Base-by-base conservation (phyloP, 495 filamentous ascomycete species). In the Penicillium lividum region DNA sequence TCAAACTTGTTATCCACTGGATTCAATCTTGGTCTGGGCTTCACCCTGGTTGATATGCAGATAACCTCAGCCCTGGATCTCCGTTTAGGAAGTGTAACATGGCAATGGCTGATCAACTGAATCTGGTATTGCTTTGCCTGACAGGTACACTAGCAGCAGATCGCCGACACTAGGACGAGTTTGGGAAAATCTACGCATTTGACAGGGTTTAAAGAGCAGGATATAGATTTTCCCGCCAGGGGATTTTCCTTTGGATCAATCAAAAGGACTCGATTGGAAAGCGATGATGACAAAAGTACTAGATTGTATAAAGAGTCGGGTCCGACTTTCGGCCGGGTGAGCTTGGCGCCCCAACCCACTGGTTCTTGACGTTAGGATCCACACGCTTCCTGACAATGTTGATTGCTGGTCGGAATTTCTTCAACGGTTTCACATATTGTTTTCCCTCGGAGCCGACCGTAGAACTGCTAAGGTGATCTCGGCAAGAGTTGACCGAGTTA, bases 401-500 rank as follows among this genome's bases (percentile, higher is more conserved):
- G 56, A 43, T 57, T 57, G 55, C 46, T 44, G 31, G 33, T 11
- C 30, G 30, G 30, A 15, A 27, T 25, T 33, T 46, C 42, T 59
- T 65, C 64, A 64, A 61, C 59, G 53, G 57, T 59, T 65, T 64
- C 54, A 59, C 55, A 22, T 1, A 22, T 1, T 2, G 16, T 22
- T 15, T 45, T 49, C 46, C 15, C 7, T 73, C 71, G 71, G 71
- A 73, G 68, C 71, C 71, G 71, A 60, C 71, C 69, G 68, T 60
- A 49, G 16, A 48, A 15, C 56, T 25, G 29, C 63, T 68, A 67
- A 62, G 67, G 65, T 73, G 71, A 70, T 68, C 65, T 70, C 71
- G 67, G 71, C 55, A 69, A 51, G 22, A 48, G 46, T 53, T 43
- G 34, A 62, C 69, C 71, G 69, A 65, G 38, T 11, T 15, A 11